Evolutionary conservation across 2,329 filamentous ascomycete genomes (phyloP).

Genomic region (Colletotrichum sidae): DNA sequence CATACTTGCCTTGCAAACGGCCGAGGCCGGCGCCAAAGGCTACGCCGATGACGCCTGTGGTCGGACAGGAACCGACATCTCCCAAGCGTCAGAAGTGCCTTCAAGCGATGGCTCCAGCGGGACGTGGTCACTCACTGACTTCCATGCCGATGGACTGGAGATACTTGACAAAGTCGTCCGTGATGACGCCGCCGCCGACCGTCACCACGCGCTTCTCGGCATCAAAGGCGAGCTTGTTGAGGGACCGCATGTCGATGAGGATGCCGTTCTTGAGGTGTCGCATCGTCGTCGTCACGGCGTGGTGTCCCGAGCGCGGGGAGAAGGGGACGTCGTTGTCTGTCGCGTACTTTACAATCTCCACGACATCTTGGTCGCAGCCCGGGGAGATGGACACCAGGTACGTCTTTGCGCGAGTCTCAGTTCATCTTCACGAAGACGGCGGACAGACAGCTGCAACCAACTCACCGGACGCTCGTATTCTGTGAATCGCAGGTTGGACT

Average conservation of each 20-base stretch:
- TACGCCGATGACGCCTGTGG: constrained; percentile 45
- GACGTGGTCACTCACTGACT: constrained; percentile 16
- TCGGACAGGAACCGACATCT: constrained; percentile 29
- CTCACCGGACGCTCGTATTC: constrained; percentile 31
- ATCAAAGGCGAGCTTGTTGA: constrained; percentile 39
- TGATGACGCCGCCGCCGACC: constrained; percentile 19
- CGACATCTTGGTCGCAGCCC: constrained; percentile 19
- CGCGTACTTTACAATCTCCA: constrained; percentile 31
- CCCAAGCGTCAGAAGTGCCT: not conserved
- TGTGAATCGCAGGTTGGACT: constrained; percentile 26
- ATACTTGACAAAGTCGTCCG: constrained; percentile 28
- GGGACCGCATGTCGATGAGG: constrained; percentile 40
- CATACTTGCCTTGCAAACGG: constrained; percentile 40
- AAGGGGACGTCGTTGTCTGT: constrained; percentile 23
- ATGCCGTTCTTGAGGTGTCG: constrained; percentile 37
- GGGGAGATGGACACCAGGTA: constrained; percentile 24
- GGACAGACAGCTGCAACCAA: accelerated
- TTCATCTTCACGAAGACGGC: not conserved
- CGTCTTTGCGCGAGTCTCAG: not conserved
- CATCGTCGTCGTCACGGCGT: constrained; percentile 37
- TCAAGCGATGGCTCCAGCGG: accelerated
- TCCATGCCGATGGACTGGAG: constrained; percentile 28
- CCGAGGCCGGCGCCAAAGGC: constrained; percentile 47
- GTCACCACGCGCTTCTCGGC: constrained; percentile 30
- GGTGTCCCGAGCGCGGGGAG: constrained; percentile 35